Base-by-base conservation (phyloP, 345 rosid genomes). In the Erysimum cheiranthoides region DNA sequence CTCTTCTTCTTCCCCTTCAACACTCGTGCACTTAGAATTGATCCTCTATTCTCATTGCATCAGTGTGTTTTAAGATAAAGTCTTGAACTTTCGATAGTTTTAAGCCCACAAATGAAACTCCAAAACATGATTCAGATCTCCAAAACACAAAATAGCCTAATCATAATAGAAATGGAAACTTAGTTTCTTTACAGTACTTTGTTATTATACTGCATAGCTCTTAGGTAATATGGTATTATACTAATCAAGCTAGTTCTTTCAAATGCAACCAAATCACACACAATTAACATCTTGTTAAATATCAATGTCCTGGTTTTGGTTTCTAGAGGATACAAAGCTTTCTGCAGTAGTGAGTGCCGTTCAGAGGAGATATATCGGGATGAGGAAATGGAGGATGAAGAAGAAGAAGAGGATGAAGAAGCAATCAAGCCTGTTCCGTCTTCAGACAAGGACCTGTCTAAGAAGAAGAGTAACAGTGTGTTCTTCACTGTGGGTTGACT, bases 321-420 rank as follows among this genome's bases (percentile, higher is more conserved):
- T 74, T 84, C 75, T 89, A 96, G 99, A 66, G 81, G 81, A 60
- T 94, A 85, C 84, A 93, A 85, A 84, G 90, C 95, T 10, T 96
- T 96, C 57, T 96, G 99, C 87, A 89, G 96, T 38, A 70, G 27
- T 21, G 78, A 79, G 63, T 96, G 99, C 67, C 93, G 97, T 6
- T 56, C 66, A 4, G 76, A 76, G 76, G 90, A 77, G 86, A 82
- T 93, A 61, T 74, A 73, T 73, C 58, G 59, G 2, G 97, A 86
- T 45, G 90, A 84, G 67, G 82, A 80, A 71, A 83, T 81, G 78
- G 73, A 85, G 40, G 53, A 73, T 49, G 56, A 45, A 8, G 60
- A 71, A 25, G 76, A 59, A 7, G 51, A 71, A 17, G 70, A 39
- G 0, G 71, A 45, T 51, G 49, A 8, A 9, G 66, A 47, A 47